These are phyloP conservation scores for Sophora flavescens DNA, from an alignment of 306 rosid species.

Conservation along the genomic window DNA sequence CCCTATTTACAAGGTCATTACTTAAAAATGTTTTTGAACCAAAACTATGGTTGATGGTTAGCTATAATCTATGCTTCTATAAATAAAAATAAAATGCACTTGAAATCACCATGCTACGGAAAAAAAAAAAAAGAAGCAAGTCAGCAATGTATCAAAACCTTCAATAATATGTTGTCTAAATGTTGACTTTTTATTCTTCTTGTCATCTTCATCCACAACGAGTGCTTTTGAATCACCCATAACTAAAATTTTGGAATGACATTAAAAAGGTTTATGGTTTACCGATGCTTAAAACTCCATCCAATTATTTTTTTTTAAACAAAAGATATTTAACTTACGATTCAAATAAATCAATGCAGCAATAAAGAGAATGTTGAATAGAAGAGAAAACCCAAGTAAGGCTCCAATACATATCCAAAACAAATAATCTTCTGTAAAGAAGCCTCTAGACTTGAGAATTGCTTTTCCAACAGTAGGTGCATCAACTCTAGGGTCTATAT, in stretches of 20 bases:
- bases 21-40: slow-evolving; percentile 1
- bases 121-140: not conserved
- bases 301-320: slow-evolving; percentile 27
- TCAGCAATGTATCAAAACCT: slow-evolving; percentile 34
- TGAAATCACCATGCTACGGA: slow-evolving; percentile 3
- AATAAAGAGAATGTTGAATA: slow-evolving; percentile 64
- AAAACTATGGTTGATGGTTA: not conserved
- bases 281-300: not conserved
- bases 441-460: slow-evolving; percentile 67
- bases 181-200: slow-evolving; percentile 35
- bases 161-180: slow-evolving; percentile 16
- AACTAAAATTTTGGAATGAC: slow-evolving; percentile 55
- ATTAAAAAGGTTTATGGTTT: not conserved
- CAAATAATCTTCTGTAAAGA: slow-evolving; percentile 64
- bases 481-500: slow-evolving; percentile 51
- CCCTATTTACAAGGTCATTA: too few species aligned
- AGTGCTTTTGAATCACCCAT: slow-evolving; percentile 57
- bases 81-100: slow-evolving; percentile 25
- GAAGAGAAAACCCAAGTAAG: slow-evolving; percentile 67
- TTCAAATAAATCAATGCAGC: slow-evolving; percentile 66
- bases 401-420: slow-evolving; percentile 81
- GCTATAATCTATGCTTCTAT: not conserved
- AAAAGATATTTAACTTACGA: slow-evolving; percentile 57
- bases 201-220: slow-evolving; percentile 46
- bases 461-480: slow-evolving; percentile 70